phyloP scores from a whole-genome alignment of 257 asterid species.

The Cinchona pubescens region DNA sequence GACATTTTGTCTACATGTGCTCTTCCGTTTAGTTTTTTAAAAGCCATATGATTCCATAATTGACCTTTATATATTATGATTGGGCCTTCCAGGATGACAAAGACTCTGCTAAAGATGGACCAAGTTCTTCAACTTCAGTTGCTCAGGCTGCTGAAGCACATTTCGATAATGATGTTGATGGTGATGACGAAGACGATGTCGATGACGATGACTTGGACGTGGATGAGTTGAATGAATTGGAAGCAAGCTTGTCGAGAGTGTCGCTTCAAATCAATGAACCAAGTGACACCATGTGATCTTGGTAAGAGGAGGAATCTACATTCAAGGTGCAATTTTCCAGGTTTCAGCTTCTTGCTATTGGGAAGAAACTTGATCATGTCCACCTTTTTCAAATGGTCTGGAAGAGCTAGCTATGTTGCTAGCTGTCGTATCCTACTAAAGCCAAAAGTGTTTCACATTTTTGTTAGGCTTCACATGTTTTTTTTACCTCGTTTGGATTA shows the following conservation, averaged over 20 bases:
- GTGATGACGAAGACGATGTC: too few relatives aligned
- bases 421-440: background rate
- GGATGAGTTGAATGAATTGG: constrained; percentile 83
- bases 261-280: constrained; percentile 57
- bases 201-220: constrained; percentile 77
- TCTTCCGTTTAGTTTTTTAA: background rate
- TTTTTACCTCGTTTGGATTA: background rate
- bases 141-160: constrained; percentile 29
- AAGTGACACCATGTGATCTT: constrained; percentile 8
- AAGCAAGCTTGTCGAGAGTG: constrained; percentile 75
- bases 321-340: background rate
- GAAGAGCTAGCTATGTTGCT: background rate
- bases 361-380: background rate
- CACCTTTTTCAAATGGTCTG: background rate
- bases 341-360: background rate
- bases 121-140: constrained; percentile 67
- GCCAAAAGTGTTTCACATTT: background rate
- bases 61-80: background rate
- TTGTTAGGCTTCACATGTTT: background rate
- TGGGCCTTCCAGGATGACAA: constrained; percentile 47
- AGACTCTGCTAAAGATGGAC: constrained; percentile 40
- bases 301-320: background rate
- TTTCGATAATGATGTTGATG: constrained; percentile 15
- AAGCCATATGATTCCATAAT: background rate
- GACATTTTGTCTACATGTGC: background rate